A percentile compares a stretch with the other conserved stretches of the same genome.
Evolutionary conservation across 495 filamentous ascomycete genomes (phyloP).

Genomic region (Cladorrhinum samala): DNA sequence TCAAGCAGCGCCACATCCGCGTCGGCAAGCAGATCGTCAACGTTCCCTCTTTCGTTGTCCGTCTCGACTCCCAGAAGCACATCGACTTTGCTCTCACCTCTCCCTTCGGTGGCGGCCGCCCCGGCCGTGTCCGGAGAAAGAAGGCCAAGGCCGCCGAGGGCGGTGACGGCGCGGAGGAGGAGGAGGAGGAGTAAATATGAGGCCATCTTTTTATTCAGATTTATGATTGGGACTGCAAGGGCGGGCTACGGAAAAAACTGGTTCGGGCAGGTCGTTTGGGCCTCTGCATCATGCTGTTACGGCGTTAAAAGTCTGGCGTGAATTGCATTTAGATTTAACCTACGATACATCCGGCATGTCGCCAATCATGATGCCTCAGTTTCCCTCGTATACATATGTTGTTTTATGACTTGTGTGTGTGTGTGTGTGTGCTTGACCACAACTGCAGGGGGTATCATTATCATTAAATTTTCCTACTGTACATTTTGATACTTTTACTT

Average conservation of each 20-base stretch:
- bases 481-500: constrained; percentile 6
- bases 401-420: background rate
- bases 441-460: constrained; percentile 22
- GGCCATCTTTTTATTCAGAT: constrained; percentile 18
- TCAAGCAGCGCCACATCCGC: constrained; percentile 98
- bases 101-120: constrained; percentile 94
- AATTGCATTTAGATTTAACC: constrained; percentile 26
- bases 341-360: constrained; percentile 14
- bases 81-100: constrained; percentile 98
- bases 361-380: constrained; percentile 10
- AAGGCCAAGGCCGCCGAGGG: constrained; percentile 94
- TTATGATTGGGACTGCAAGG: constrained; percentile 27
- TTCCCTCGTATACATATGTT: too few relatives aligned
- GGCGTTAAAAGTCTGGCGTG: constrained; percentile 27
- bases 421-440: background rate
- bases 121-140: constrained; percentile 96
- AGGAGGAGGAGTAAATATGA: constrained; percentile 73
- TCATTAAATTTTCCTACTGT: constrained; percentile 1
- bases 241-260: constrained; percentile 37
- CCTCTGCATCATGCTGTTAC: constrained; percentile 28
- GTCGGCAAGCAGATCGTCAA: constrained; percentile 99
- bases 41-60: constrained; percentile 97
- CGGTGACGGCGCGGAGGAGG: constrained; percentile 77
- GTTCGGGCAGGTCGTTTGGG: constrained; percentile 24
- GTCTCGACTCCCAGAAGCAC: constrained; percentile 99